Base-by-base conservation (phyloP, 2,329 filamentous ascomycete species). In the Zalaria obscura region DNA sequence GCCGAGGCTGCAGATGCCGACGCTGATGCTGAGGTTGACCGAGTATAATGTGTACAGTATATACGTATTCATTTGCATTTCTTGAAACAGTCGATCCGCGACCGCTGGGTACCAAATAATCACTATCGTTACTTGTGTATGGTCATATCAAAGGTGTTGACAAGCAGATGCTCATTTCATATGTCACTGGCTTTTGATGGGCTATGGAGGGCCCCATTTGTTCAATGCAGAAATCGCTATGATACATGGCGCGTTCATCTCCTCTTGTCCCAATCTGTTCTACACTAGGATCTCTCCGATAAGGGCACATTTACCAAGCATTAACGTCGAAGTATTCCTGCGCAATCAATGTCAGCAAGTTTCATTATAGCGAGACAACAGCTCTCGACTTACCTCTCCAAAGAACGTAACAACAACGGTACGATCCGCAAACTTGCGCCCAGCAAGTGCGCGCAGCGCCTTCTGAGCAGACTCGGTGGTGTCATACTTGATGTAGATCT, bases 371-470 rank as follows among this genome's bases (percentile, higher is more conserved):
- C 29, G 7, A 7, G n/a, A 7, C 29, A 32, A 32, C 29, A 32
- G 29, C 42, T 35, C 39, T 44, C 27, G 35, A 47, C 68, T 62
- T 67, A 85, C 83, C 75, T 96, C 93, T 25, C 87, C 83, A 61
- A 95, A 98, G 65, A 91, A 95, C 3, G 91, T 96, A 3, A 85
- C 87, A 8, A 98, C 87, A 27, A 98, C 93, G 3, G 91, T 98
- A 52, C 93, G 77, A 64, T 96, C 86, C 1, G 88, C 84, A 59
- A 98, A 99, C 60, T 96, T 95, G 49, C 93, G 76, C 37, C 91
- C 91, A 27, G 93, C 91, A 52, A 99, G 69, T n/a, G 86, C 80
- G 54, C 81, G 79, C 43, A 98, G 69, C 5, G 91, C 93, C 55
- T 84, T 88, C 47, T 83, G 80, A 18, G 89, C 84, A 5, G 80